Base-by-base conservation (phyloP, 495 filamentous ascomycete species). In the Penicillium egyptiacum region DNA sequence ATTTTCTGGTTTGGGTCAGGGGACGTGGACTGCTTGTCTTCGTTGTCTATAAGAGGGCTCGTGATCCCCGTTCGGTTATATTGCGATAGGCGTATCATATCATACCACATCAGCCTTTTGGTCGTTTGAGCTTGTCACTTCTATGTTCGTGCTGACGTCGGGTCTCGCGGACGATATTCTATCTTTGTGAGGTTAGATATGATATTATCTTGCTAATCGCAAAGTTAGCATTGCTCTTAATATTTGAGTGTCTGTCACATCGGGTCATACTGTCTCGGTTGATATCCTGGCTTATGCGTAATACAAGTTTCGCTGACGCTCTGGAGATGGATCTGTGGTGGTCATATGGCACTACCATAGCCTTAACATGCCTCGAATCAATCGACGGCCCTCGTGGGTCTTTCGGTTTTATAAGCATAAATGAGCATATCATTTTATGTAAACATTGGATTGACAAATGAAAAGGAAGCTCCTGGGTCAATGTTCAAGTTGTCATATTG, bases 261-360 rank as follows among this genome's bases (percentile, higher is more conserved):
- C 20, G 39, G n/a, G 44, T n/a, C 5, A 50, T 43, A 17, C 23
- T 39, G 22, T 28, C 50, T 52, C 26, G 33, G 22, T 55, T 35
- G 28, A 35, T 53, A 28, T 39, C 16, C 35, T 43, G 20, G 20
- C 41, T 23, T 40, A 39, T 39, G 17, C 6, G 35, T 39, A 39
- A 39, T 35, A 16, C 14, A 16, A 16, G 16, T 8, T n/a, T 5
- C 14, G 12, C 5, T 37, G 33, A 37, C 33, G 5, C 33, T 25
- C 39, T 53, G 2, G 17, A 26, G 10, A 9, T 2, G 39, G 10
- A 9, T 5, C n/a, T 9, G 8, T 20, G 17, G 8, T 20, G 17
- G 9, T 33, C 23, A 43, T 40, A 31, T 31, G 17, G 20, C 25
- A n/a, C n/a, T n/a, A n/a, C n/a, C n/a, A n/a, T n/a, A 19, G 26